Conservation (phyloP, 2,329 filamentous ascomycete genomes). For the Lithohypha guttulata region DNA sequence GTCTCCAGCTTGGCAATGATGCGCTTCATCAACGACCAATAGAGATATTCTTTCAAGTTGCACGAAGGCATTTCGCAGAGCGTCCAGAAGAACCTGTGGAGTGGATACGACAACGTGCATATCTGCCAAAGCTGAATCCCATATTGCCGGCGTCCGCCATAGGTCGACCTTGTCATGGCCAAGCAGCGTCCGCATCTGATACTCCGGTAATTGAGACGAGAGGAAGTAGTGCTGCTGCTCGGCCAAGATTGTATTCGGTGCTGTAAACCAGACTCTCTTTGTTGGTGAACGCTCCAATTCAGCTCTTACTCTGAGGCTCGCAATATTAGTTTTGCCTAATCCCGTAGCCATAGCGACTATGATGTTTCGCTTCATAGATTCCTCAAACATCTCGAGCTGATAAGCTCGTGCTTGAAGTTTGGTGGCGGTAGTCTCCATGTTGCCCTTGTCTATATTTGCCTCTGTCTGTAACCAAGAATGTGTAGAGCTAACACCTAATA, state of each 20-base stretch:
- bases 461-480: too few species aligned
- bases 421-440: too few species aligned
- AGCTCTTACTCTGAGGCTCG: slow-evolving; percentile 54
- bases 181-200: slow-evolving; percentile 52
- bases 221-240: slow-evolving; percentile 56
- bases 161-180: slow-evolving; percentile 60
- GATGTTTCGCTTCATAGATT: slow-evolving; percentile 57
- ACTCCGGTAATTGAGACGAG: slow-evolving; percentile 44
- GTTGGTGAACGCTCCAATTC: slow-evolving; percentile 46
- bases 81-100: slow-evolving; percentile 62
- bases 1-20: slow-evolving; percentile 58
- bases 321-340: slow-evolving; percentile 61
- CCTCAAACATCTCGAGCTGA: slow-evolving; percentile 64
- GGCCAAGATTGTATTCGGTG: slow-evolving; percentile 58
- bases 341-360: slow-evolving; percentile 77
- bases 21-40: slow-evolving; percentile 77
- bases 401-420: slow-evolving; percentile 43
- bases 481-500: too few species aligned
- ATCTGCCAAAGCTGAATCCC: slow-evolving; percentile 55
- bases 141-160: slow-evolving; percentile 58
- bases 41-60: slow-evolving; percentile 52
- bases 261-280: slow-evolving; percentile 58
- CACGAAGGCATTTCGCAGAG: slow-evolving; percentile 64
- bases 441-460: too few species aligned
- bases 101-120: slow-evolving; percentile 68